Conservation (phyloP, 768 basidiomycete species). For the Amanita muscaria region DNA sequence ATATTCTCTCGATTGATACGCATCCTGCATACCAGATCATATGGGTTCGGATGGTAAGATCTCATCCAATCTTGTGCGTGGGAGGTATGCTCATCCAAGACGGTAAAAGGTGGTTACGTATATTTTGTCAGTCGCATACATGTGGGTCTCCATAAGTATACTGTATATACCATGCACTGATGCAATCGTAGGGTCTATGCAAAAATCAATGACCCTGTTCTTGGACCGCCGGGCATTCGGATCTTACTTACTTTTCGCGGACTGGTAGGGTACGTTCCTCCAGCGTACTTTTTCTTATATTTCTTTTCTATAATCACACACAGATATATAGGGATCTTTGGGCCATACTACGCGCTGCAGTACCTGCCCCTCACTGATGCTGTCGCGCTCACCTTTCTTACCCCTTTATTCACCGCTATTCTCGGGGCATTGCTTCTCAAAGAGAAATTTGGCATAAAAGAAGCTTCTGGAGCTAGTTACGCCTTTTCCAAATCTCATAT, state of each 20-base stretch:
- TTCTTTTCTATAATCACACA: not conserved
- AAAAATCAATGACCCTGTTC: constrained; percentile 41
- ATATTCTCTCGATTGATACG: not conserved
- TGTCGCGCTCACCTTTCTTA: constrained; percentile 66
- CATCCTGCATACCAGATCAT: no score
- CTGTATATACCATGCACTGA: not conserved
- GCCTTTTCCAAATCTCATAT: not conserved
- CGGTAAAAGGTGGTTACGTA: constrained; percentile 2
- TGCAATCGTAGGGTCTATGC: constrained; percentile 28
- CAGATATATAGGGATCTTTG: constrained; percentile 66
- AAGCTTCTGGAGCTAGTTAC: constrained; percentile 41
- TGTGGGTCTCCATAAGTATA: not conserved
- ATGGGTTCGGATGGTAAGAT: no score
- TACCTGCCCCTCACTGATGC: constrained; percentile 76
- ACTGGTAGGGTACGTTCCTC: constrained; percentile 42
- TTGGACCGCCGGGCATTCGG: constrained; percentile 65
- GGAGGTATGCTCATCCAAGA: not conserved
- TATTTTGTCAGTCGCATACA: constrained; percentile 1
- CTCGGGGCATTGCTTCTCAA: constrained; percentile 35
- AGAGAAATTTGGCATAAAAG: constrained; percentile 47
- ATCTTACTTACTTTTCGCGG: constrained; percentile 49
- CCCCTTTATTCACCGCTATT: constrained; percentile 56
- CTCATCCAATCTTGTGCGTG: no score
- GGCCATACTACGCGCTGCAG: constrained; percentile 62
- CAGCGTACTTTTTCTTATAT: not conserved